Conservation (phyloP, 805 yeast genomes). For the Ogataea chonburiensis region DNA sequence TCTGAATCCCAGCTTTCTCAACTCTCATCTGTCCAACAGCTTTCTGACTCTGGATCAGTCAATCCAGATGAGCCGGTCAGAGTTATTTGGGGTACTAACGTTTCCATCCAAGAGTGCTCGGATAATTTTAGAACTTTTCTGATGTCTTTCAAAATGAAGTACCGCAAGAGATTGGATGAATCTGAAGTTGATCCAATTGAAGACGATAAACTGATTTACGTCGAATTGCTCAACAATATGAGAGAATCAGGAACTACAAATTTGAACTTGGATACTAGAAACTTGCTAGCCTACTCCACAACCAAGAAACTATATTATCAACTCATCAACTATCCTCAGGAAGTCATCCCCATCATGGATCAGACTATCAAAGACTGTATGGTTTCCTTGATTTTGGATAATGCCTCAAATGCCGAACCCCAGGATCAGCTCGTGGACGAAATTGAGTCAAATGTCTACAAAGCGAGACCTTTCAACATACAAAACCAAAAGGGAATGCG, state of each 20-base stretch:
- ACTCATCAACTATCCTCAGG: slow-evolving; percentile 90
- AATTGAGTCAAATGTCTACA: slow-evolving; percentile 78
- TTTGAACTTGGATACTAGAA: slow-evolving; percentile 79
- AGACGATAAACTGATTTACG: slow-evolving; percentile 74
- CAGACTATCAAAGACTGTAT: slow-evolving; percentile 89
- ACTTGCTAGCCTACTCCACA: slow-evolving; percentile 70
- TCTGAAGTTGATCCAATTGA: slow-evolving; percentile 39
- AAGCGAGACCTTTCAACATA: slow-evolving; percentile 86
- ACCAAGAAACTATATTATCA: slow-evolving; percentile 82
- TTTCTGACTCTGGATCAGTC: slow-evolving; percentile 29
- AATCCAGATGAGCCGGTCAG: slow-evolving; percentile 70
- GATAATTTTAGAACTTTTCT: slow-evolving; percentile 78
- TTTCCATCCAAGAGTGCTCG: slow-evolving; percentile 84
- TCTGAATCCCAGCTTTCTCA: slow-evolving; percentile 23
- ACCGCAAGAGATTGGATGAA: slow-evolving; percentile 57
- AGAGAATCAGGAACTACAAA: slow-evolving; percentile 76
- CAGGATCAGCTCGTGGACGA: slow-evolving; percentile 55
- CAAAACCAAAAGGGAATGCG: slow-evolving; percentile 79
- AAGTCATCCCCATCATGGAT: slow-evolving; percentile 96
- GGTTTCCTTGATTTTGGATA: slow-evolving; percentile 66
- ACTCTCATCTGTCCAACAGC: slow-evolving; percentile 24
- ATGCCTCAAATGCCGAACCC: slow-evolving; percentile 35
- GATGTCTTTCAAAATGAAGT: slow-evolving; percentile 76
- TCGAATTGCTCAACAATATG: slow-evolving; percentile 71
- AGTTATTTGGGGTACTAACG: slow-evolving; percentile 98